Evolutionary conservation across 78 protist genomes (phyloP), one percentile per base, ranked within the genome.

Genomic region (Chrysochromulina parva): DNA sequence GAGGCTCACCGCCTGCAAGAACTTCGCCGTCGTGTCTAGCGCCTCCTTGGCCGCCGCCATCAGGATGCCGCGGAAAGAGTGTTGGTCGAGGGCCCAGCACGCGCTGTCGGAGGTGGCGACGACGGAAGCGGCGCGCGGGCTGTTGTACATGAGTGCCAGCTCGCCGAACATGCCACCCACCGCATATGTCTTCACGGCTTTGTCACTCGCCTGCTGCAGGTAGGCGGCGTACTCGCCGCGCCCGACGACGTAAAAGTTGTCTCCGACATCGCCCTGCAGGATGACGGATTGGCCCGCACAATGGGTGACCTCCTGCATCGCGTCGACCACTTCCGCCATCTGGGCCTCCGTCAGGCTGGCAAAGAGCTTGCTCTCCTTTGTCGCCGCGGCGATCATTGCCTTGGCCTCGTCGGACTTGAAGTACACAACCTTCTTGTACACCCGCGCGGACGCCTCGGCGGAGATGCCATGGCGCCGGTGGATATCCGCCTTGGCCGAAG

Each of bases 121-220:
- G 67, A 80, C 54, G n/a, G 54, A 28, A 13, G 86, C 86, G 28
- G 86, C 86, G 57, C 86, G 57, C 86, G 86, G 86, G 50, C 50
- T 5, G 86, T 80, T 38, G 86, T 80, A 80, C 67, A 80, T 52
- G 67, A 80, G 86, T 17, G 86, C 86, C 20, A 80, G 86, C 60
- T 80, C 86, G 86, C 86, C 86, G 54, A 80, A 80, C 28, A 54
- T 3, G 60, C 86, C 86, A 7, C 7, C 6, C 10, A 13, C 47
- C n/a, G 9, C 53, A 54, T 80, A 80, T 7, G 1, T 3, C 54
- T 17, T 9, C 54, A 80, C 86, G 17, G 19, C 55, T 7, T 14
- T 11, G 54, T 20, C 57, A 47, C 59, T 13, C 24, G 62, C 7
- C 62, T 58, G 62, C 62, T 66, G 2, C 86, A 16, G 9, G 47